Evolutionary conservation across 1,284 basidiomycete species (phyloP), one percentile per base, ranked within the genome.

Genomic region (Ganoderma lucidum): DNA sequence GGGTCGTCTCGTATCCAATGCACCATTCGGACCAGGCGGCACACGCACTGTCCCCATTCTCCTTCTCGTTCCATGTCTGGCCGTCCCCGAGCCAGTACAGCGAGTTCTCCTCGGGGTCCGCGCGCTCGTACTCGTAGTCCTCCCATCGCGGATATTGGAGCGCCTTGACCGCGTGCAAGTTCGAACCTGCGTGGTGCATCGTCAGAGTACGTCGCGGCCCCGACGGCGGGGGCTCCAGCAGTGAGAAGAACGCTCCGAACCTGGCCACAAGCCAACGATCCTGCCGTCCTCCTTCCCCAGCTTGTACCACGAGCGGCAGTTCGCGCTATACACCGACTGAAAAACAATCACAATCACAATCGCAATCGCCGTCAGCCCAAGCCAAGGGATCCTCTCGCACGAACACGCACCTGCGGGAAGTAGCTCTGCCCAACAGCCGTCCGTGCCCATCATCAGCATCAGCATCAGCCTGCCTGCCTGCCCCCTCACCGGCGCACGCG

Each of bases 271-370:
- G 0, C 82, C 88, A 23, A 83, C 82, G 3, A 90, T 81, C 0
- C 86, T 82, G 2, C 90, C 89, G 68, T 89, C 87, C 72, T 84
- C 84, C 68, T 85, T 85, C 3, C 88, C 88, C 61, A 80, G 82
- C 76, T 91, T 91, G 74, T 91, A 91, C 90, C 90, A 92, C 5
- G 88, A 88, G 9, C 84, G 81, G 73, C 90, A 91, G 67, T 86
- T 85, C 67, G 85, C 84, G 42, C 84, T 83, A 75, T 85, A 90
- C 1, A 90, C 87, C 3, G 87, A 89, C 86, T 90, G 10, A 51
- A 61, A 61, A n/a, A 17, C n/a, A 23, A 23, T 23, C 23, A 23
- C n/a, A 23, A 23, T 23, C 23, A 23, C 23, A 0, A 23, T 23
- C 23, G 23, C 23, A 23, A 23, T 23, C 17, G 15, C 14, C 3